Conservation (phyloP, 345 rosid species). For the Moricandia moricandioides region DNA sequence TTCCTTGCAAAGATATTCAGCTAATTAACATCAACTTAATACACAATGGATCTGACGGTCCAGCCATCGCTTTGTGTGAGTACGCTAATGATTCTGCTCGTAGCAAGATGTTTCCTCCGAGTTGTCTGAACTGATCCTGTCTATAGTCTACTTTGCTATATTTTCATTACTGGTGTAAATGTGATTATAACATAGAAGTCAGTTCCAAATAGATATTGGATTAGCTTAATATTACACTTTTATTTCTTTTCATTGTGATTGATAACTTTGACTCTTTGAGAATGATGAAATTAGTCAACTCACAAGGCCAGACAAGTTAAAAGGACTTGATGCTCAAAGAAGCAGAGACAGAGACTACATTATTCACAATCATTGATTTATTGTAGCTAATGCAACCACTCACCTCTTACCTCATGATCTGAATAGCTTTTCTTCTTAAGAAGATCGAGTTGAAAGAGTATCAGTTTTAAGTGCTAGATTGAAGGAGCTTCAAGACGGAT, state of each 20-base stretch:
- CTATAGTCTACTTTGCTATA: background rate
- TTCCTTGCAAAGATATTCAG: slow-evolving; percentile 35
- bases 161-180: background rate
- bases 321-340: background rate
- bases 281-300: background rate
- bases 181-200: background rate
- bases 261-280: background rate
- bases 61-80: slow-evolving; percentile 28
- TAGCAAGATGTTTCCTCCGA: slow-evolving; percentile 19
- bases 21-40: too few relatives aligned
- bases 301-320: background rate
- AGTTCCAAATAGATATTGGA: background rate
- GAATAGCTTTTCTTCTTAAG: slow-evolving; percentile 3
- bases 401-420: slow-evolving; percentile 10
- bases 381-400: slow-evolving; percentile 14
- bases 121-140: background rate
- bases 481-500: slow-evolving; percentile 64
- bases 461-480: slow-evolving; percentile 10
- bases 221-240: background rate
- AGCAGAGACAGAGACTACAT: slow-evolving; percentile 5
- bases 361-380: background rate
- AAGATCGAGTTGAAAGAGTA: background rate
- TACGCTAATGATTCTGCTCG: slow-evolving; percentile 8
- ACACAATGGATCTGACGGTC: too few relatives aligned
- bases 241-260: background rate